Evolutionary conservation across 2,329 filamentous ascomycete species (phyloP).

Genomic region (Neocatenulostroma microsporum): DNA sequence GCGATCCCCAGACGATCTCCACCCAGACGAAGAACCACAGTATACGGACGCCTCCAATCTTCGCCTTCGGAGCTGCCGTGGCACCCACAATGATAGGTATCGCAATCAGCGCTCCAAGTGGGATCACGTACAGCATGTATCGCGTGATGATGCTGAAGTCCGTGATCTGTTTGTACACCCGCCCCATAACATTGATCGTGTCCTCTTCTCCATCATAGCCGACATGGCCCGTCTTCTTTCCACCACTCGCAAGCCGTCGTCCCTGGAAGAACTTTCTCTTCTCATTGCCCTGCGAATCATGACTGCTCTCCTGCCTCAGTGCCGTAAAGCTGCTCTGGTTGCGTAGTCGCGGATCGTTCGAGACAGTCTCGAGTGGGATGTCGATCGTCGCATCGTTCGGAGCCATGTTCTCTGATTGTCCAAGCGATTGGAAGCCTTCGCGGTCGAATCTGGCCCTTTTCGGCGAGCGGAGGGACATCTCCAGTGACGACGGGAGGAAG

Average conservation of each 20-base stretch:
- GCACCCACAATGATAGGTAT: slow-evolving; percentile 58
- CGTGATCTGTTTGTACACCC: slow-evolving; percentile 52
- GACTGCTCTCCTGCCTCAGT: slow-evolving; percentile 23
- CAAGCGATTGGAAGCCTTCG: slow-evolving; percentile 22
- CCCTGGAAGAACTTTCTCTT: slow-evolving; percentile 31
- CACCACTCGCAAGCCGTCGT: slow-evolving; percentile 29
- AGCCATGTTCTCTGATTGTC: slow-evolving; percentile 14
- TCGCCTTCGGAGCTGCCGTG: slow-evolving; percentile 26
- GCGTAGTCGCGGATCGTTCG: slow-evolving; percentile 35
- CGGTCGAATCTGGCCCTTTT: slow-evolving; percentile 21
- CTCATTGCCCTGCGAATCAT: slow-evolving; percentile 24
- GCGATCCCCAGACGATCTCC: slow-evolving; percentile 50
- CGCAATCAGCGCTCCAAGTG: slow-evolving; percentile 50
- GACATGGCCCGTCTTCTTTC: slow-evolving; percentile 17
- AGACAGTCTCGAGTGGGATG: slow-evolving; percentile 53
- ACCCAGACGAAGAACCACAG: slow-evolving; percentile 59
- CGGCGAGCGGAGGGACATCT: slow-evolving; percentile 8
- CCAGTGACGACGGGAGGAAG: too few relatives aligned
- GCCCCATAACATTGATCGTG: slow-evolving; percentile 51
- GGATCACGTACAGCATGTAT: slow-evolving; percentile 56
- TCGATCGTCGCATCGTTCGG: slow-evolving; percentile 51
- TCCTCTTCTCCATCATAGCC: slow-evolving; percentile 44
- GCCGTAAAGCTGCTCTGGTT: slow-evolving; percentile 33
- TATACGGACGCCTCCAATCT: slow-evolving; percentile 49
- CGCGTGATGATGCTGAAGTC: slow-evolving; percentile 57